Evolutionary conservation across 106 monocot species (phyloP), one percentile per base, ranked within the genome.

Genomic region (Dactylorhiza incarnata): DNA sequence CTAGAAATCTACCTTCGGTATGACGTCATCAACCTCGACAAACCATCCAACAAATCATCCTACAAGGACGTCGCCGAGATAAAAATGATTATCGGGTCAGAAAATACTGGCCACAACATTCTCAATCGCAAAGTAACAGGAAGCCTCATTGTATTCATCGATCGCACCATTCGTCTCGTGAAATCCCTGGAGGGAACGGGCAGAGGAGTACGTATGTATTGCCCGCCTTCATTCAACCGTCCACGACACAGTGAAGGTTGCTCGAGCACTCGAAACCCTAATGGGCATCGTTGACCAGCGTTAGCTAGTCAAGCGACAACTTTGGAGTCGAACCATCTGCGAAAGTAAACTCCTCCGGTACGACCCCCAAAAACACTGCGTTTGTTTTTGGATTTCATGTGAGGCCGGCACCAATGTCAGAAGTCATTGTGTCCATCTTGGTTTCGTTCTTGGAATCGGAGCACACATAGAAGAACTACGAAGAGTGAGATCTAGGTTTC

Each of bases 151-250:
- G 29, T 29, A 1, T 29, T 29, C 29, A 0, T 29, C 29, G 2
- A 29, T 29, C 29, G 89, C 46, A 89, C 95, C 55, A 95, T 91
- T 19, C 82, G 95, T 45, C 82, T 95, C 11, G 91, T 95, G 16
- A 95, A 91, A 69, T 95, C 95, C 6, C 95, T 91, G 89, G 91
- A 95, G 76, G 95, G 95, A 17, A 91, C 95, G 0, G 91, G 91
- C 45, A 95, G n/a, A 95, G 85, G 95, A 95, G 87, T 95, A 95
- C 70, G 95, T 95, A 49, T 95, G 95, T 76, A 76, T 91, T 8
- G 91, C 91, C 20, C 79, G 95, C 17, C 84, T 95, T 52, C 95
- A 86, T 49, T 73, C 84, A 3, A 71, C 78, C 29, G 87, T 91
- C 14, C 77, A 87, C 0, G 91, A 91, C 48, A 68, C 73, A 2